A percentile compares a stretch with the other conserved stretches of the same genome.
These are phyloP conservation scores for Tetracentron sinense DNA, from an alignment of 164 flowering plant species.

Conservation along the genomic window DNA sequence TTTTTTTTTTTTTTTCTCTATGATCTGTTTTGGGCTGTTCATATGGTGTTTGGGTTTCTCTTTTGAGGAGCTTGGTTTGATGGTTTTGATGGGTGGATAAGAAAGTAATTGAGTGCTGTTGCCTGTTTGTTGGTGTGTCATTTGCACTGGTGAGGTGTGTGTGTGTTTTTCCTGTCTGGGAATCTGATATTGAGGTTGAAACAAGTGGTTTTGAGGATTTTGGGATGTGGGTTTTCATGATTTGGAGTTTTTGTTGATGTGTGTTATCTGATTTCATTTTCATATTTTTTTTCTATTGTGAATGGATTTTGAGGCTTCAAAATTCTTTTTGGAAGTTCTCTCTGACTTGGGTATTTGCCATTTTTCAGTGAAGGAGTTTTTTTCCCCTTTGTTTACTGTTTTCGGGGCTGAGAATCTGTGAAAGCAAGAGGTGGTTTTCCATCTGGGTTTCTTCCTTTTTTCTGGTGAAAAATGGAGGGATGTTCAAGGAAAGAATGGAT, in stretches of 20 bases:
- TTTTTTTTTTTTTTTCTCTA: conserved; percentile 11
- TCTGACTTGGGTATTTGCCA: background rate
- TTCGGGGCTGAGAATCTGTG: background rate
- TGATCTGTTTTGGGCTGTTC: background rate
- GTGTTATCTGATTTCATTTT: no score
- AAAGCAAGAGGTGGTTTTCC: conserved; percentile 6
- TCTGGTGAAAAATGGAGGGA: conserved; percentile 35
- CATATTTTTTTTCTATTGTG: background rate
- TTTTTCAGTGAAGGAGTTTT: background rate
- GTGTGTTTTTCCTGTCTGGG: background rate
- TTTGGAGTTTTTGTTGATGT: conserved; percentile 16
- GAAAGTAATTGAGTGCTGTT: background rate
- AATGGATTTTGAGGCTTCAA: background rate
- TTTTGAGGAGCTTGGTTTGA: background rate
- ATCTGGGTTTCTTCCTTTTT: background rate
- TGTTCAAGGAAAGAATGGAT: conserved; percentile 40
- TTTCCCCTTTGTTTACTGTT: background rate
- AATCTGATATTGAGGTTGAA: conserved; percentile 6
- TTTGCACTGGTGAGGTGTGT: background rate
- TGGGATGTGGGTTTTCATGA: conserved; percentile 11
- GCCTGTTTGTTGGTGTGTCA: background rate
- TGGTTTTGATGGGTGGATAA: background rate
- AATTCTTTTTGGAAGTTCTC: no score
- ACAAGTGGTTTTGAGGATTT: conserved; percentile 11
- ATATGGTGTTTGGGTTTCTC: conserved; percentile 5